Evolutionary conservation across 2,329 filamentous ascomycete species (phyloP).

Genomic region (Trichophyton mentagrophytes): DNA sequence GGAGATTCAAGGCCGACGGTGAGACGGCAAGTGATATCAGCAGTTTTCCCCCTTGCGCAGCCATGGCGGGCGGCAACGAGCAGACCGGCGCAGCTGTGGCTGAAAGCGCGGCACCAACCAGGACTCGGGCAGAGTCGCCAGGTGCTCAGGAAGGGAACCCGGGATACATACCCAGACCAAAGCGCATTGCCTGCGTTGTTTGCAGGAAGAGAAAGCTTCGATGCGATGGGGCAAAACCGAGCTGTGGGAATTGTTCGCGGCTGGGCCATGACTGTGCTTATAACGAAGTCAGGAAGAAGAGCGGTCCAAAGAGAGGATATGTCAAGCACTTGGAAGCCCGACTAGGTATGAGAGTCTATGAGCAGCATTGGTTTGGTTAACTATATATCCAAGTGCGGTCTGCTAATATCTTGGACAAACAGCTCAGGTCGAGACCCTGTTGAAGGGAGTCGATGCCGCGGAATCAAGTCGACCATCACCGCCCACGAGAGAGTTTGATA

Average conservation of each 20-base stretch:
- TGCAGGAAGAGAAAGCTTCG: conserved; percentile 85
- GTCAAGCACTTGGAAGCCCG: conserved; percentile 89
- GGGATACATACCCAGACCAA: conserved; percentile 62
- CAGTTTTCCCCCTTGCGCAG: not conserved
- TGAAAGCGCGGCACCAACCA: not conserved
- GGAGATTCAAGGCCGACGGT: not conserved
- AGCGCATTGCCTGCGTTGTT: conserved; percentile 87
- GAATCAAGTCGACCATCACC: conserved; percentile 7
- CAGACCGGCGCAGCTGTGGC: not conserved
- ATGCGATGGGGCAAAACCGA: conserved; percentile 74
- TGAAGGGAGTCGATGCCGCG: conserved; percentile 61
- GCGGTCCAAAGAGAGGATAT: conserved; percentile 85
- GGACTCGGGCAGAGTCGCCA: not conserved
- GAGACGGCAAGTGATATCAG: not conserved
- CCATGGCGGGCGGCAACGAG: not conserved
- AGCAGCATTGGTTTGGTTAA: not conserved
- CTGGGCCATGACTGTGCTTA: conserved; percentile 79
- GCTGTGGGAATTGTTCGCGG: conserved; percentile 79
- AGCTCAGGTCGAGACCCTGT: conserved; percentile 87
- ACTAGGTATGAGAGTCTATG: conserved; percentile 53
- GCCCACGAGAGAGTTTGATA: not conserved
- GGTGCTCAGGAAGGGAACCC: conserved; percentile 27
- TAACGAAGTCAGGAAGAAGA: conserved; percentile 86
- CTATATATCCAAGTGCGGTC: not conserved
- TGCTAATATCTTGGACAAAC: not conserved